Evolutionary conservation across 306 rosid species (phyloP).

Genomic region (Cajanus cajan): DNA sequence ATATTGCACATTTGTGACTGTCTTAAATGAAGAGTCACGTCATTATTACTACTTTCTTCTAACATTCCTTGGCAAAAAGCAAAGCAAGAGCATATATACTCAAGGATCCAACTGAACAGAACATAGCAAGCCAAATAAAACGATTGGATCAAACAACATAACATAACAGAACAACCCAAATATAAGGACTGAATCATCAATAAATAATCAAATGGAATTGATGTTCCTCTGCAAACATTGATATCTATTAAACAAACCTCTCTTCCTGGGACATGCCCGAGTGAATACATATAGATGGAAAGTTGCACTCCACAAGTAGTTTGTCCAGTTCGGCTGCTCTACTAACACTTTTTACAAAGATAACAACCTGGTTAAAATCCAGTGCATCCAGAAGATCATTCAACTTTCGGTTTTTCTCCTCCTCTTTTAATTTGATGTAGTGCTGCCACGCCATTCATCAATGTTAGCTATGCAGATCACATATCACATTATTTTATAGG

Average conservation of each 20-base stretch:
- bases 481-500: neutral
- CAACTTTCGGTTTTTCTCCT: slow-evolving; percentile 92
- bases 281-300: slow-evolving; percentile 96
- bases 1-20: neutral
- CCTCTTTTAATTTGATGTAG: slow-evolving; percentile 97
- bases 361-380: slow-evolving; percentile 96
- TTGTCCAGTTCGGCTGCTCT: slow-evolving; percentile 99
- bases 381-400: slow-evolving; percentile 97
- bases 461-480: slow-evolving; percentile 28
- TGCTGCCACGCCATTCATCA: slow-evolving; percentile 55
- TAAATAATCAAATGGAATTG: neutral
- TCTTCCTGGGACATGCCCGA: slow-evolving; percentile 99
- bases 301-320: slow-evolving; percentile 92
- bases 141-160: neutral
- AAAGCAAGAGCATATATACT: neutral
- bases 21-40: neutral
- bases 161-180: neutral
- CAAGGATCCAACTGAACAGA: too few relatives aligned
- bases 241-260: slow-evolving; percentile 54
- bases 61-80: neutral
- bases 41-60: neutral
- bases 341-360: slow-evolving; percentile 94
- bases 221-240: neutral
- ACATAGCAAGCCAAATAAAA: neutral
- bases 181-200: neutral